Evolutionary conservation across 208 protist genomes (phyloP).

Genomic region (Leishmania turanica): DNA sequence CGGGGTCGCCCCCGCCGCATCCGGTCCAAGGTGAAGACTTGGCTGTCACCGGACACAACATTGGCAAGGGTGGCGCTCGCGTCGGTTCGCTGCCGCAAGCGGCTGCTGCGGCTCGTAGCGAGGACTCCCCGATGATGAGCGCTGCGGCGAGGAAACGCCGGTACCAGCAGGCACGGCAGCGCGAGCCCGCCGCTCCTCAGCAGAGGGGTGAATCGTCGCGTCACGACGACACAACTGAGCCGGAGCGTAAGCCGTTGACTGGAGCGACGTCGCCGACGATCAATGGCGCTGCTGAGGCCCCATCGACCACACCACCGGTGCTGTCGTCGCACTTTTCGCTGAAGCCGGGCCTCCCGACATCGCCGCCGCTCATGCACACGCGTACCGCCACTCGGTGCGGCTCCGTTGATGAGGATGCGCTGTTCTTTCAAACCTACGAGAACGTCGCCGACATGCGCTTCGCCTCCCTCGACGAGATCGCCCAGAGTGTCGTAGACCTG

Average conservation of each 20-base stretch:
- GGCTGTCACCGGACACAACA: background rate
- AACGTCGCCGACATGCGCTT: constrained; percentile 80
- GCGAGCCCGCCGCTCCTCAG: background rate
- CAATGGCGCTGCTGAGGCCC: background rate
- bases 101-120: constrained; percentile 1
- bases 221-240: background rate
- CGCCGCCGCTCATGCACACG: background rate
- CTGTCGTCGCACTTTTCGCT: no score
- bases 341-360: background rate
- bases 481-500: constrained; percentile 44
- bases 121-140: constrained; percentile 10
- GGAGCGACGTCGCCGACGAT: background rate
- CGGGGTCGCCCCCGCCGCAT: background rate
- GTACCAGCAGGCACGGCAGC: background rate
- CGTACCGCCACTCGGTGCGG: background rate
- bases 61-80: background rate
- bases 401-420: constrained; percentile 24
- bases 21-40: background rate
- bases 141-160: background rate
- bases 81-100: background rate
- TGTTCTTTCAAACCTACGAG: constrained; percentile 35
- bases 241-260: background rate
- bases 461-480: constrained; percentile 45
- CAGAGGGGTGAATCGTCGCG: background rate
- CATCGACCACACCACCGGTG: background rate